Conservation (phyloP, 345 rosid species). For the Noccaea caerulescens region DNA sequence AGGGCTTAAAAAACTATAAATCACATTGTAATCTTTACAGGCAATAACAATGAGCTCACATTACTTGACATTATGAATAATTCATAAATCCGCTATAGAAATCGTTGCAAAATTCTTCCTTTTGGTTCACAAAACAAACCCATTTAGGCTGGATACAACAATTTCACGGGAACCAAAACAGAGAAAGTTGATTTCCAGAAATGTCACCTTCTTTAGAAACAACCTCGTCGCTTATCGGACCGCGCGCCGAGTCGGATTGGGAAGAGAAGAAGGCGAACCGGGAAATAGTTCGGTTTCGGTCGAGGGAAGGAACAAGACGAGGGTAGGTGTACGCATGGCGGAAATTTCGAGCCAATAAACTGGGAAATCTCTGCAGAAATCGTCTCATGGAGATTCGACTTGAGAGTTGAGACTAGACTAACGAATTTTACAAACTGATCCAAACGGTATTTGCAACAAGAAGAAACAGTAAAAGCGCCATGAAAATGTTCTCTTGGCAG, state of each 20-base stretch:
- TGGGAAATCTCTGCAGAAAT: constrained; percentile 39
- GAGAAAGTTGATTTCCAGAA: neutral
- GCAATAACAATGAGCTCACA: too few species aligned
- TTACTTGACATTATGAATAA: too few species aligned
- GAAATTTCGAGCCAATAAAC: constrained; percentile 27
- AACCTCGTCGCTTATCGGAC: constrained; percentile 33
- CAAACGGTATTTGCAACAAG: neutral
- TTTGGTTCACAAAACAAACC: neutral
- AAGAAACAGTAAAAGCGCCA: neutral
- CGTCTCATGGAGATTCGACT: constrained; percentile 40
- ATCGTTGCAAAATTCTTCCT: constrained; percentile 3
- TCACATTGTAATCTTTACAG: neutral
- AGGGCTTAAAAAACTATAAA: neutral
- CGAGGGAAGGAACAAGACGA: constrained; percentile 19
- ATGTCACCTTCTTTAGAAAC: constrained; percentile 51
- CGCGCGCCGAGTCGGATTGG: constrained; percentile 29
- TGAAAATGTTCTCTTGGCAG: constrained; percentile 1
- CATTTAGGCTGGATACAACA: neutral
- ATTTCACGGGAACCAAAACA: neutral
- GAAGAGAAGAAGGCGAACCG: constrained; percentile 49
- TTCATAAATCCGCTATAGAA: neutral
- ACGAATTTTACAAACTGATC: neutral
- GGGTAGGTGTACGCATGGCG: neutral
- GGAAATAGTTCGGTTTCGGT: constrained; percentile 4
- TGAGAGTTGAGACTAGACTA: neutral